Percentiles rank a stretch among this genome's conserved stretches.
These are phyloP conservation scores for Lactarius pseudohatsudake DNA, from an alignment of 768 basidiomycete species.

Conservation along the genomic window DNA sequence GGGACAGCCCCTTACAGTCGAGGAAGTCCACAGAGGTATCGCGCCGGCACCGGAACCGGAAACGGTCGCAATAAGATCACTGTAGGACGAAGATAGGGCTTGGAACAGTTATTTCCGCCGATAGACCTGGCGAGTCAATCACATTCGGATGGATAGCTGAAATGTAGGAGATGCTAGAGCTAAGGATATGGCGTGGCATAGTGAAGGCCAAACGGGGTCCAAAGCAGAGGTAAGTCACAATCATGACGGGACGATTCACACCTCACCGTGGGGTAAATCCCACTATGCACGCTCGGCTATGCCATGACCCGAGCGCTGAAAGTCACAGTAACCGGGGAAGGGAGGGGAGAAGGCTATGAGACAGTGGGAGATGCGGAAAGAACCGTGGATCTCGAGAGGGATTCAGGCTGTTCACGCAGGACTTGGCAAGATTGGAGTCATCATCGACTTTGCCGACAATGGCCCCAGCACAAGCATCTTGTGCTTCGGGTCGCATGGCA, in stretches of 20 bases:
- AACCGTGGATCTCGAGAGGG: not conserved
- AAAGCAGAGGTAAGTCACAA: not conserved
- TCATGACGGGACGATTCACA: not conserved
- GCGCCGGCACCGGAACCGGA: not conserved
- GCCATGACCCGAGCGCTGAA: not conserved
- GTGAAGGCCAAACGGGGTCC: not conserved
- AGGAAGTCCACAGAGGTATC: not conserved
- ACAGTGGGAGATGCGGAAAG: not conserved
- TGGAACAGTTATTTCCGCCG: not conserved
- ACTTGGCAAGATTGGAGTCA: not conserved
- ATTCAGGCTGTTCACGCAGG: not conserved
- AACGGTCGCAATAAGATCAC: slow-evolving; percentile 3
- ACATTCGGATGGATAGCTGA: not conserved
- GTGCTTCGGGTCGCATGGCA: not conserved
- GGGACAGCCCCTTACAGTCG: not conserved
- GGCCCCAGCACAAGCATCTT: not conserved
- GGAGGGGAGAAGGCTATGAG: not conserved
- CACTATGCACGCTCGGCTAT: not conserved
- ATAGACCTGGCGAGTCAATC: not conserved
- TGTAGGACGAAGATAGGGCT: not conserved
- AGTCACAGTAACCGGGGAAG: not conserved
- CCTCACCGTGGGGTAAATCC: not conserved
- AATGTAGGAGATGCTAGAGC: not conserved
- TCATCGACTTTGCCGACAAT: not conserved
- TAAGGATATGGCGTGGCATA: not conserved